Evolutionary conservation across 1,139 yeast genomes (phyloP).

Genomic region (Maudiozyma humilis): DNA sequence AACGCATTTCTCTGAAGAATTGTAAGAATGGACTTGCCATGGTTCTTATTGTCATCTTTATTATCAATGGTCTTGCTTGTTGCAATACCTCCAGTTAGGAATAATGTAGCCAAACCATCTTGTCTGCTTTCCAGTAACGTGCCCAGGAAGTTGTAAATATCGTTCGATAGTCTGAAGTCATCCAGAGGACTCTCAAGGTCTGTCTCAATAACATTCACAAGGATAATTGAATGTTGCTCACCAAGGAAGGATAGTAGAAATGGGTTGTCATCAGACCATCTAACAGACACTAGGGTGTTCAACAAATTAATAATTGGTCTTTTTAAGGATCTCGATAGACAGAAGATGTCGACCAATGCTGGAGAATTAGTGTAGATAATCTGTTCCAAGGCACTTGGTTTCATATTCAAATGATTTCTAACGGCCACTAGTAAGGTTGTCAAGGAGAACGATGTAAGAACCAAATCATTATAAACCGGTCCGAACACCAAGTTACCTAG

Average conservation of each 20-base stretch:
- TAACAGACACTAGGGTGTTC: slow-evolving; percentile 52
- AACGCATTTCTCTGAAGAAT: slow-evolving; percentile 53
- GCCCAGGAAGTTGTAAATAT: slow-evolving; percentile 65
- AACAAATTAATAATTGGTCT: slow-evolving; percentile 49
- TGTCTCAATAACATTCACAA: slow-evolving; percentile 49
- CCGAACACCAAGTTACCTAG: slow-evolving; percentile 20
- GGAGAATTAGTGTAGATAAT: slow-evolving; percentile 50
- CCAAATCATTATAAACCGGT: slow-evolving; percentile 21
- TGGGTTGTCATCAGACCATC: slow-evolving; percentile 57
- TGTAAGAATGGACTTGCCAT: slow-evolving; percentile 39
- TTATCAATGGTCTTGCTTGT: slow-evolving; percentile 9
- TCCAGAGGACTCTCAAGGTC: slow-evolving; percentile 58
- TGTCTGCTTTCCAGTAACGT: slow-evolving; percentile 71
- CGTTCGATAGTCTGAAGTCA: slow-evolving; percentile 46
- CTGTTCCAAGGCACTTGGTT: slow-evolving; percentile 60
- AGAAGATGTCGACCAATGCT: slow-evolving; percentile 51
- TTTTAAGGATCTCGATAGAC: slow-evolving; percentile 43
- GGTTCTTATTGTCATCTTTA: not conserved
- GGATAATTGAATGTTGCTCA: slow-evolving; percentile 47
- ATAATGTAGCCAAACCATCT: slow-evolving; percentile 74
- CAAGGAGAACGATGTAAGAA: slow-evolving; percentile 35
- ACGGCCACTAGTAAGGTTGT: slow-evolving; percentile 44
- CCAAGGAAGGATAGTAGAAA: slow-evolving; percentile 79
- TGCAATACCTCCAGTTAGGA: slow-evolving; percentile 62
- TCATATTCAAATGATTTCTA: slow-evolving; percentile 42